Percentiles rank a stretch among this genome's conserved stretches.
These are phyloP conservation scores for Eucalyptus pauciflora DNA, from an alignment of 345 rosid genomes.

Conservation along the genomic window DNA sequence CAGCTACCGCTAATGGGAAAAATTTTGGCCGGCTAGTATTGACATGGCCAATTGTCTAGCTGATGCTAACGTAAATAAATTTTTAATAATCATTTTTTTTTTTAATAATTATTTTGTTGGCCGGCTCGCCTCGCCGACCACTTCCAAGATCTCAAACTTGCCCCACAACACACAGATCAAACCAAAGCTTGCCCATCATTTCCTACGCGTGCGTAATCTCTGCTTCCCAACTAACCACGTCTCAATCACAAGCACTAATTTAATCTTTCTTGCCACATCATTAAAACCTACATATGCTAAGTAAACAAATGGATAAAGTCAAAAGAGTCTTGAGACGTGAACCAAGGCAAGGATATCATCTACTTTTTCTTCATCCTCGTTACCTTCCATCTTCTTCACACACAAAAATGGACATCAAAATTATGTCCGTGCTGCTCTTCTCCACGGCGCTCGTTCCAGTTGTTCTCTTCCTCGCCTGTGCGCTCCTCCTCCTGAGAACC, in stretches of 20 bases:
- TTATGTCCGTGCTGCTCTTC: conserved; percentile 4
- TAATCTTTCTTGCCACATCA: neutral
- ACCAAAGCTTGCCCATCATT: neutral
- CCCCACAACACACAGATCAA: neutral
- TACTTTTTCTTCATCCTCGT: neutral
- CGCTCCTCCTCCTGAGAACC: conserved; percentile 11
- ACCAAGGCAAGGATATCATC: neutral
- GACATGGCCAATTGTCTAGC: too few species aligned
- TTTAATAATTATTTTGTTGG: neutral
- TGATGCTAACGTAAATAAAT: fast-evolving
- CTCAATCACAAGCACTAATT: neutral
- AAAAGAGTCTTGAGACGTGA: neutral
- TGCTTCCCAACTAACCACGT: neutral
- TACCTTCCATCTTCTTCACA: neutral
- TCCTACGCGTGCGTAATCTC: neutral
- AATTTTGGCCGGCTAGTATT: too few species aligned
- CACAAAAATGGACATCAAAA: neutral
- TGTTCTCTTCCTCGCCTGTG: neutral
- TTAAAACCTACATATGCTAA: neutral
- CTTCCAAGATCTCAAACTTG: neutral
- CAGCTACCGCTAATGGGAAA: too few species aligned
- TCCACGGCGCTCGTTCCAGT: neutral
- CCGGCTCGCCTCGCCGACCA: neutral
- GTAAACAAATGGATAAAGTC: neutral
- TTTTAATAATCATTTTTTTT: too few species aligned